These are phyloP conservation scores for Tremellales sp. DNA, from an alignment of 1,284 basidiomycete genomes.

Conservation along the genomic window DNA sequence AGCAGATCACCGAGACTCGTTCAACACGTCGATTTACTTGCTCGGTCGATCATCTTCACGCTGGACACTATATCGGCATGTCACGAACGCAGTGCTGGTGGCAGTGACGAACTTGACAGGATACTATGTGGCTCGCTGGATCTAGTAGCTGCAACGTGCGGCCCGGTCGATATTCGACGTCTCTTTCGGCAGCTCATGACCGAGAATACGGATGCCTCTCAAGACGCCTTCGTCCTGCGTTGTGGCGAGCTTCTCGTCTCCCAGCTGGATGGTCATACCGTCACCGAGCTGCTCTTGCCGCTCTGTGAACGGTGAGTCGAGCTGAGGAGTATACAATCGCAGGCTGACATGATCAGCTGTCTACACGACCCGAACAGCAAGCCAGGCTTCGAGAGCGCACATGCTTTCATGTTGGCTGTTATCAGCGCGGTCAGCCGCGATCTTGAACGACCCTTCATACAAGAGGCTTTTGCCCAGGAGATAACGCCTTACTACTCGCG, in stretches of 20 bases:
- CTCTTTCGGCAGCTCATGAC: conserved; percentile 2
- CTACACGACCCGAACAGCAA: conserved; percentile 16
- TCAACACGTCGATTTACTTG: too few relatives aligned
- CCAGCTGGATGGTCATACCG: conserved; percentile 14
- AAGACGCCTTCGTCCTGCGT: conserved; percentile 21
- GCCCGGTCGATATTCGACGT: neutral
- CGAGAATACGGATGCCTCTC: conserved; percentile 3
- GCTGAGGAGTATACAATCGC: neutral
- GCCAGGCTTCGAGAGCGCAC: conserved; percentile 34
- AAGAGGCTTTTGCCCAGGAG: conserved; percentile 22
- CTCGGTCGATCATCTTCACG: too few relatives aligned
- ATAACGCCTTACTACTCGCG: conserved; percentile 19
- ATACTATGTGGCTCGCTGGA: conserved; percentile 32
- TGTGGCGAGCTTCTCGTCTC: conserved; percentile 29
- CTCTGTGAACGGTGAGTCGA: conserved; percentile 24
- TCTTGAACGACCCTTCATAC: conserved; percentile 6
- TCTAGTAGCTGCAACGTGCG: conserved; percentile 18
- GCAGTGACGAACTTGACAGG: too few relatives aligned
- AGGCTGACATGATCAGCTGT: conserved; percentile 15
- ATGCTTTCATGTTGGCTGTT: conserved; percentile 27
- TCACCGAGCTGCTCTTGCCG: conserved; percentile 17
- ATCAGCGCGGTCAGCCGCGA: conserved; percentile 14
- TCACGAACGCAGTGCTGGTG: too few relatives aligned
- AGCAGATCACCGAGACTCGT: too few relatives aligned
- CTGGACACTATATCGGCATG: too few relatives aligned